Conservation (phyloP, 2,329 filamentous ascomycete genomes). For the Blastomyces parvus region DNA sequence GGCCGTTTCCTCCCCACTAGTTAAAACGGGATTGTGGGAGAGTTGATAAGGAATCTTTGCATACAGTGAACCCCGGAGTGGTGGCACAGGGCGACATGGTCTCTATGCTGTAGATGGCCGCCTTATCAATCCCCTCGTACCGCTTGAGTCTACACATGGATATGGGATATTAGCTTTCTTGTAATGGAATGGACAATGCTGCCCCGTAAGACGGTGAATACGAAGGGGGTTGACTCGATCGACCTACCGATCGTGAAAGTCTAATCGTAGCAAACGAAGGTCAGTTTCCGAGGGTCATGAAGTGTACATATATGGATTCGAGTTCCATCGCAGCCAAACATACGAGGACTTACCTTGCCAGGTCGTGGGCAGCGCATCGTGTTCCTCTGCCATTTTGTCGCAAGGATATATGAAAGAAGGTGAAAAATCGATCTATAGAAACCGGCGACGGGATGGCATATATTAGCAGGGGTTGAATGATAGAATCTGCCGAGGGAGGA, state of each 20-base stretch:
- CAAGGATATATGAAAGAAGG: neutral
- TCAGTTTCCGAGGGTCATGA: neutral
- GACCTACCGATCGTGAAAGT: constrained; percentile 1
- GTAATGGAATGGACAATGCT: neutral
- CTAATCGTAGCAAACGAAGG: neutral
- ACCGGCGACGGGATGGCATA: neutral
- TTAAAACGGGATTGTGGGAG: neutral
- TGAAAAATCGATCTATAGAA: neutral
- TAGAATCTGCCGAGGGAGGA: neutral
- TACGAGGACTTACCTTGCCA: neutral
- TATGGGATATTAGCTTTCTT: neutral
- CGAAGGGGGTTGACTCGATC: neutral
- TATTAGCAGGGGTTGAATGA: neutral
- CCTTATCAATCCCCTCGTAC: constrained; percentile 71
- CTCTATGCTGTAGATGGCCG: constrained; percentile 63
- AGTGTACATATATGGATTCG: neutral
- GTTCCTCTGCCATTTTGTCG: constrained; percentile 1
- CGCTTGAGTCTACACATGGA: constrained; percentile 57
- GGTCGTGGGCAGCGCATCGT: neutral
- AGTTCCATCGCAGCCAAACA: neutral
- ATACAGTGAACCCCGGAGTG: constrained; percentile 63
- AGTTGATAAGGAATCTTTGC: constrained; percentile 18
- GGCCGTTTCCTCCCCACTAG: neutral
- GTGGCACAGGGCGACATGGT: constrained; percentile 66
- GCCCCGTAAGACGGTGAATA: neutral